Evolutionary conservation across 176 grass and related monocot species (phyloP).

Genomic region (Triticum timopheevii): DNA sequence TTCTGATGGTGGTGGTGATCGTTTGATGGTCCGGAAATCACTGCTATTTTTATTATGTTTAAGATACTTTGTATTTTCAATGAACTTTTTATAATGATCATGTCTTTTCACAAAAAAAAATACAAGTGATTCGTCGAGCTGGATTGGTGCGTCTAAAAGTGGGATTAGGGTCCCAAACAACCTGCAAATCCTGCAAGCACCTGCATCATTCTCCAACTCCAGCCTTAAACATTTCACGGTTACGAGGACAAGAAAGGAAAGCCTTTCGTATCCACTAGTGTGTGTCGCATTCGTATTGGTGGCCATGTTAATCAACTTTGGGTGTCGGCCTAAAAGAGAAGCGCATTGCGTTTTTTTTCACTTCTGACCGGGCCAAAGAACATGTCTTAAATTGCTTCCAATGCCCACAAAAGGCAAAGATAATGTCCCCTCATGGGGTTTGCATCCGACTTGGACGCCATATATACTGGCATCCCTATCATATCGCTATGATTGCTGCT

Average conservation of each 20-base stretch:
- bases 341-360: neutral
- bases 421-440: neutral
- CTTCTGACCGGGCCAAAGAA: neutral
- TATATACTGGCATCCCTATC: neutral
- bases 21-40: no score
- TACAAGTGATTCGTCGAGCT: no score
- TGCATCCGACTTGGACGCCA: neutral
- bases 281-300: neutral
- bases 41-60: no score
- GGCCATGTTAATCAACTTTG: neutral
- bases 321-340: neutral
- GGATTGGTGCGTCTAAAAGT: no score
- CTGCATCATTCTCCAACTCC: no score
- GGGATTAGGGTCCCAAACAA: no score
- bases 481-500: neutral
- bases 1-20: no score
- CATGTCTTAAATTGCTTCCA: neutral
- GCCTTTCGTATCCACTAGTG: neutral
- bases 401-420: neutral
- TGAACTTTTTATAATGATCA: no score
- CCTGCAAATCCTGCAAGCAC: no score
- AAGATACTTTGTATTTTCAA: no score
- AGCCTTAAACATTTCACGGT: no score
- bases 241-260: neutral
- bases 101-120: no score